Percentiles rank a stretch among this genome's conserved stretches.
Conservation (phyloP, 768 basidiomycete genomes). For the Kwoniella dendrophila region DNA sequence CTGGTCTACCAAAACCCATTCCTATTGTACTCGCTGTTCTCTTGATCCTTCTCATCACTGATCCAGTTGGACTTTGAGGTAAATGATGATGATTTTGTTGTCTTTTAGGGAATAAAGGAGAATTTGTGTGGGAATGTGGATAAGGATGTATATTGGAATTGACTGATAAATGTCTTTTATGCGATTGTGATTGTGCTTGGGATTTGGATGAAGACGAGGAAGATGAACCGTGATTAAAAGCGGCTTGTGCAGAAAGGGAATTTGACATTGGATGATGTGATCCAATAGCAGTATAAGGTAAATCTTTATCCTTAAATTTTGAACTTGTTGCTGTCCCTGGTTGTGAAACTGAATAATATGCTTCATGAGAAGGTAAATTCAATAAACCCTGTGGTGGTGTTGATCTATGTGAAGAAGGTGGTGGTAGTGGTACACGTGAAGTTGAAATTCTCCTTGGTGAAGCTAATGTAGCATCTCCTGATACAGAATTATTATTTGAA, state of each 20-base stretch:
- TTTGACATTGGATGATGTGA: background rate
- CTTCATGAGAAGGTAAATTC: constrained; percentile 38
- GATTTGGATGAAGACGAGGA: background rate
- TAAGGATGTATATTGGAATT: constrained; percentile 19
- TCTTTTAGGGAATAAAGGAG: constrained; percentile 14
- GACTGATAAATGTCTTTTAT: constrained; percentile 24
- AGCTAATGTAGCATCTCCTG: constrained; percentile 32
- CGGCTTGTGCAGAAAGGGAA: constrained; percentile 5
- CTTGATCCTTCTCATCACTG: constrained; percentile 33
- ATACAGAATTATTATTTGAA: constrained; percentile 6
- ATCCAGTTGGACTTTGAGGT: constrained; percentile 26
- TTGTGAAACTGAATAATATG: constrained; percentile 41
- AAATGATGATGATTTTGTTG: too few species aligned
- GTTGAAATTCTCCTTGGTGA: constrained; percentile 47
- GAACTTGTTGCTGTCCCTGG: constrained; percentile 39
- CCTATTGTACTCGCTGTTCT: constrained; percentile 45
- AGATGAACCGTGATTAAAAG: constrained; percentile 3
- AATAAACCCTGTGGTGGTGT: constrained; percentile 20
- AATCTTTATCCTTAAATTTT: constrained; percentile 29
- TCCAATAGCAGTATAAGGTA: background rate
- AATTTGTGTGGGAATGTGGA: too few species aligned
- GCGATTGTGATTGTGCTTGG: constrained; percentile 8
- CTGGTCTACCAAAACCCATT: constrained; percentile 33
- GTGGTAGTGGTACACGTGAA: constrained; percentile 10
- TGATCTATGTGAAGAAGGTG: background rate